phyloP scores from a whole-genome alignment of 2,329 filamentous ascomycete genomes.

The Botrytis tulipae region DNA sequence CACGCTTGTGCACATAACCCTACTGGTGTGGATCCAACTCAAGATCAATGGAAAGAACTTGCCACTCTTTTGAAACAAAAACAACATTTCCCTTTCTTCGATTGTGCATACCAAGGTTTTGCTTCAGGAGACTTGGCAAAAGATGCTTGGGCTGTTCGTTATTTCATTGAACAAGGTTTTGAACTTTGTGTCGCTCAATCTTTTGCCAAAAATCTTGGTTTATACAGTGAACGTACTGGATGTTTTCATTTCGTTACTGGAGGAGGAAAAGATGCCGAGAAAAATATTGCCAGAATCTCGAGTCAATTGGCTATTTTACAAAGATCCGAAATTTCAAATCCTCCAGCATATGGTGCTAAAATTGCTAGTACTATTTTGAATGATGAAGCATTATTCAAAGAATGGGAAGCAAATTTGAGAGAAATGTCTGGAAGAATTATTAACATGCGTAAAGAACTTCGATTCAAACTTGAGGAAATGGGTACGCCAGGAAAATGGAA shows the following conservation, averaged over 20 bases:
- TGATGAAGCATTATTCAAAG: constrained; percentile 73
- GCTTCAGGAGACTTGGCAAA: constrained; percentile 83
- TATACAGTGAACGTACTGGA: constrained; percentile 94
- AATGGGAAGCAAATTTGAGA: constrained; percentile 85
- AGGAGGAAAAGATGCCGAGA: constrained; percentile 63
- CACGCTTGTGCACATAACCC: constrained; percentile 98
- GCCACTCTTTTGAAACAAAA: constrained; percentile 72
- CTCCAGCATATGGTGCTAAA: constrained; percentile 87
- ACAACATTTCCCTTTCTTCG: constrained; percentile 96
- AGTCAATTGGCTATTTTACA: constrained; percentile 92
- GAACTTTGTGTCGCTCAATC: constrained; percentile 86
- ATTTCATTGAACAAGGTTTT: constrained; percentile 91
- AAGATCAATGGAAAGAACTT: constrained; percentile 92
- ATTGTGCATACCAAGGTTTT: constrained; percentile 96
- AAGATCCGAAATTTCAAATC: constrained; percentile 96
- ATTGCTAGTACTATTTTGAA: constrained; percentile 86
- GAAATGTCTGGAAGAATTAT: constrained; percentile 97
- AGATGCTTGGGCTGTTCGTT: constrained; percentile 88
- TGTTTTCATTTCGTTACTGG: constrained; percentile 91
- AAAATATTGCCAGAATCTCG: constrained; percentile 62
- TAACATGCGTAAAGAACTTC: constrained; percentile 78
- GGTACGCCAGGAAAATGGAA: constrained; percentile 90
- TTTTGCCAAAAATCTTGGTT: constrained; percentile 97
- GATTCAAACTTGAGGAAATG: constrained; percentile 77
- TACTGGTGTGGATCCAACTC: constrained; percentile 91